Base-by-base conservation (phyloP, 148 eudicot genomes). In the Nepenthes gracilis region DNA sequence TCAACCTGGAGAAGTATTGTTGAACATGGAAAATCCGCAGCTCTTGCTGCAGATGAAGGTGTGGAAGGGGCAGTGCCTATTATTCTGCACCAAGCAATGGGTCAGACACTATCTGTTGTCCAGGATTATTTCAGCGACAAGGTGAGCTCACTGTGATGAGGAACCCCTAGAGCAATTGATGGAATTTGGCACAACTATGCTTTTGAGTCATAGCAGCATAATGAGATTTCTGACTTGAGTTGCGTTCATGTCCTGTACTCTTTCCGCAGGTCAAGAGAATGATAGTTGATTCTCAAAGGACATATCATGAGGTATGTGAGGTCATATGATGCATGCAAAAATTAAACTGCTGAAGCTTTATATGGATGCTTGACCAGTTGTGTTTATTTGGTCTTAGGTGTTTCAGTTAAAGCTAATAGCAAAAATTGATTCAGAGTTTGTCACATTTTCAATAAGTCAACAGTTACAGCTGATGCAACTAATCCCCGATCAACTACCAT, bases 11-110 rank as follows among this genome's bases (percentile, higher is more conserved):
- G 81, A 81, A 77, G 73, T 69, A 88, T 88, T 49, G 70, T 78
- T 61, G 96, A 86, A 62, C 88, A 88, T 77, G 98, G 95, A 67
- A 88, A 82, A 79, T 86, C 96, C 69, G 88, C 96, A 33, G 85
- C 94, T 59, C 96, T 92, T 77, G 96, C 98, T 61, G 96, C 98
- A 35, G 95, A 88, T 77, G 98, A 93, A 84, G 89, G 94, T 53
- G 84, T 88, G 49, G 87, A 84, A 64, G 96, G 91, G 51, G 90
- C 96, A 64, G 77, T 84, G 49, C 90, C 91, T 74, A 85, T 84
- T 73, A 70, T 93, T 66, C 73, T 93, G 76, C 96, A 93, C 59
- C 82, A 79, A 72, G 96, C 98, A 38, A 88, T 93, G 98, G 84
- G 85, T 61, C 90, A 88, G 70, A 93, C 98, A 64, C 83, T 93